Conservation (phyloP, 805 yeast genomes). For the Saturnispora silvae region DNA sequence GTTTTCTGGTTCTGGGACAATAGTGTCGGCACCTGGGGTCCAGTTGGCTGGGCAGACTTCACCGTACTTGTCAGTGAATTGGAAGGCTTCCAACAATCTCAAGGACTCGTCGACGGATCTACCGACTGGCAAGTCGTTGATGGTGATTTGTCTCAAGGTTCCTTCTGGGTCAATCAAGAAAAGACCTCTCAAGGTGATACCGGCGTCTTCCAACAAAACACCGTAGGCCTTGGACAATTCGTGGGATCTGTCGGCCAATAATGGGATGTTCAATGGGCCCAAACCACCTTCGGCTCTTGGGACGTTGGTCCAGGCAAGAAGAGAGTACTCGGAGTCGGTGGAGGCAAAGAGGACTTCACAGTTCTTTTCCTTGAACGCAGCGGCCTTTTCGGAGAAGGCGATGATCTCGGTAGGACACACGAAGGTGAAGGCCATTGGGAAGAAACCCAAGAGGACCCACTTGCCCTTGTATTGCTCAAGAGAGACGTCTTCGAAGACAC, state of each 20-base stretch:
- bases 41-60: constrained; percentile 99
- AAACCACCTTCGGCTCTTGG: constrained; percentile 97
- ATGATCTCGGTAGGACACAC: constrained; percentile 99
- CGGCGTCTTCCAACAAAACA: constrained; percentile 92
- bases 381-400: constrained; percentile 94
- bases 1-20: constrained; percentile 68
- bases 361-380: constrained; percentile 78
- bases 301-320: constrained; percentile 96
- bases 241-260: constrained; percentile 96
- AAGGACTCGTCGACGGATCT: constrained; percentile 97
- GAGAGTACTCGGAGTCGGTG: constrained; percentile 95
- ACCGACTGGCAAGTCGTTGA: constrained; percentile 99
- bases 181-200: constrained; percentile 96
- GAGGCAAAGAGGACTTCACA: constrained; percentile 91
- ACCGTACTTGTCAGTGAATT: constrained; percentile 98
- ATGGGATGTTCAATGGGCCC: constrained; percentile 90
- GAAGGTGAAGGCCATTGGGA: constrained; percentile 98
- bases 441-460: constrained; percentile 94
- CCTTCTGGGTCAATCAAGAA: constrained; percentile 97
- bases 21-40: constrained; percentile 90
- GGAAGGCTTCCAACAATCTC: constrained; percentile 98
- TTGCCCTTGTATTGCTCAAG: constrained; percentile 95
- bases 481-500: constrained; percentile 88
- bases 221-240: constrained; percentile 91
- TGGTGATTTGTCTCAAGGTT: constrained; percentile 86